Evolutionary conservation across 169 alveolate species (phyloP).

Genomic region (Babesia caballi): DNA sequence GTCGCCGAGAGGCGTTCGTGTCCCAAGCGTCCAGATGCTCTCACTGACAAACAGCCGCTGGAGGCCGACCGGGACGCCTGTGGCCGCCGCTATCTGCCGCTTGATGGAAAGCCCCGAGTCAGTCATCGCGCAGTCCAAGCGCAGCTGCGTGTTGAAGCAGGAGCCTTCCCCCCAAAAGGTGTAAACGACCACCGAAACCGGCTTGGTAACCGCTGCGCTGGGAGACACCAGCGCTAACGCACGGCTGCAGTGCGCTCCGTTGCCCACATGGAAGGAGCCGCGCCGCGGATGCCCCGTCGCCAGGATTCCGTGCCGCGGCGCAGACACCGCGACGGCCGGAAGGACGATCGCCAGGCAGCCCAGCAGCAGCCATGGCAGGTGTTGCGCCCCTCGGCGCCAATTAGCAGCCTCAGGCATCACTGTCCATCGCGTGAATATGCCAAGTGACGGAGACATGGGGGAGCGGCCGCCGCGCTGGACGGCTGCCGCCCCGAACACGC

Average conservation of each 20-base stretch:
- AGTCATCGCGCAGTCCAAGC: not conserved
- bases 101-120: constrained; percentile 36
- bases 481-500: no score
- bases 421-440: not conserved
- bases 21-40: not conserved
- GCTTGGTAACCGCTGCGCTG: not conserved
- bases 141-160: constrained; percentile 38
- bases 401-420: not conserved
- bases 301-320: not conserved
- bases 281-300: not conserved
- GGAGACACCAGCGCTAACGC: not conserved
- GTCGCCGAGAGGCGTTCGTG: not conserved
- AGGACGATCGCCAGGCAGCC: not conserved
- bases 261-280: not conserved
- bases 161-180: constrained; percentile 64
- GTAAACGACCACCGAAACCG: constrained; percentile 37
- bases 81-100: not conserved
- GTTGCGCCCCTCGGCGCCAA: not conserved
- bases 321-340: not conserved
- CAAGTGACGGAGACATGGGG: not conserved
- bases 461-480: not conserved
- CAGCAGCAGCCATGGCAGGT: not conserved
- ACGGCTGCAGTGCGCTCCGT: not conserved
- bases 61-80: constrained; percentile 45
- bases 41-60: constrained; percentile 47